These are phyloP conservation scores for Huntiella decipiens DNA, from an alignment of 2,329 filamentous ascomycete species.

Conservation along the genomic window DNA sequence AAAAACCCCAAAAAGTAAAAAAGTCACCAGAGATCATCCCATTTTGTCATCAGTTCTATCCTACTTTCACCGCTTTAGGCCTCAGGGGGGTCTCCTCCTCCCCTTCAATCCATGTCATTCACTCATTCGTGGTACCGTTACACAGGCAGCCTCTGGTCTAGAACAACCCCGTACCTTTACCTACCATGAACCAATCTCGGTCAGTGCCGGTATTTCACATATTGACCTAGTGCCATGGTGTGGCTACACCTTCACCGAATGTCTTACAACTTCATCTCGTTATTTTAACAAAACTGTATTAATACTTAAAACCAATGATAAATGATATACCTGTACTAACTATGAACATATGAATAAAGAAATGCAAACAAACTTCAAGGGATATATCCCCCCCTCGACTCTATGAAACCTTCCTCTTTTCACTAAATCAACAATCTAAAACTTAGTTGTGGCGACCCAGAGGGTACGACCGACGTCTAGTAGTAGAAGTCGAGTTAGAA, in stretches of 20 bases:
- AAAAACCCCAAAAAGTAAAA: too few relatives aligned
- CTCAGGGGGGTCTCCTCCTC: too few relatives aligned
- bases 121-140: too few relatives aligned
- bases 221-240: too few relatives aligned
- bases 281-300: background rate
- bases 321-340: background rate
- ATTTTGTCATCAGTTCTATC: too few relatives aligned
- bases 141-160: too few relatives aligned
- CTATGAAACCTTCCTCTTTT: background rate
- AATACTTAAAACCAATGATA: background rate
- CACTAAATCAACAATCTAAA: background rate
- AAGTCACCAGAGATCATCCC: too few relatives aligned
- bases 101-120: too few relatives aligned
- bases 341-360: background rate
- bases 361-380: background rate
- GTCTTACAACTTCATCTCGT: background rate
- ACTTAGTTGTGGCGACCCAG: background rate
- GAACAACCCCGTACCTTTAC: too few relatives aligned
- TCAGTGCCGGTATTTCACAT: too few relatives aligned
- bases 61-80: too few relatives aligned
- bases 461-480: slow-evolving; percentile 3
- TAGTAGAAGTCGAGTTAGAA: slow-evolving; percentile 2
- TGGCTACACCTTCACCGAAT: background rate
- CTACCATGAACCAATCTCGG: too few relatives aligned
- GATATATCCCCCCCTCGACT: background rate